Evolutionary conservation across 805 yeast genomes (phyloP).

Genomic region (Wickerhamiella bombiphila): DNA sequence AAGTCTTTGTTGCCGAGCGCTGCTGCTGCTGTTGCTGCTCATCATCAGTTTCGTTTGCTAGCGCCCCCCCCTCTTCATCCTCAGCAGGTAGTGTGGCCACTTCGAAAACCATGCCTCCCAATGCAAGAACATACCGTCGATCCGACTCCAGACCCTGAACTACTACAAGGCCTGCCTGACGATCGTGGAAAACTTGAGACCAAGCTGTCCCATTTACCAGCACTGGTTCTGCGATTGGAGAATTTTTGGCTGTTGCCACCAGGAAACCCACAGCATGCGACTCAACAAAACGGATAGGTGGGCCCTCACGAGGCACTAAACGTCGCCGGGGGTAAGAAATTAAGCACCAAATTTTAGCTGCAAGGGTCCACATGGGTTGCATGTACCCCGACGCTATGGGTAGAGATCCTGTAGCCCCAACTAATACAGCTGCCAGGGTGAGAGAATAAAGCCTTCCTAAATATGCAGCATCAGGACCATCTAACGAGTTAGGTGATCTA

Average conservation of each 20-base stretch:
- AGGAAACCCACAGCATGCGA: neutral
- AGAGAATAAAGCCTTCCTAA: neutral
- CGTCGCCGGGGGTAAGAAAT: too few species aligned
- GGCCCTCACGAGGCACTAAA: too few species aligned
- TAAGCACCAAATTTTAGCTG: slow-evolving; percentile 14
- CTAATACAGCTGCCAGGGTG: neutral
- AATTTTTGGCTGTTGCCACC: neutral
- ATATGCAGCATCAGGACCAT: neutral
- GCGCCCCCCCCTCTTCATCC: neutral
- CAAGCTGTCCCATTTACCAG: neutral
- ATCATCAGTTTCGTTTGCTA: too few species aligned
- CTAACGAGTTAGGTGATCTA: neutral
- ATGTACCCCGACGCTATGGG: slow-evolving; percentile 1
- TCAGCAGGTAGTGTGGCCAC: neutral
- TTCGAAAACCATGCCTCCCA: neutral
- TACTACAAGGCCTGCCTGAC: neutral
- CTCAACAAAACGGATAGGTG: slow-evolving; percentile 16
- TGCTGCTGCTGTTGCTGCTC: neutral
- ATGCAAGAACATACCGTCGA: neutral
- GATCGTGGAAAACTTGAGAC: neutral
- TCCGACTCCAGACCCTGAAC: neutral
- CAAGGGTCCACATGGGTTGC: slow-evolving; percentile 2
- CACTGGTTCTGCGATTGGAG: neutral
- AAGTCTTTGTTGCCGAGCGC: slow-evolving; percentile 1
- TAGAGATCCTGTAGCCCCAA: neutral